These are phyloP conservation scores for Wickerhamiella slavikovae DNA, from an alignment of 805 yeast species.

Conservation along the genomic window DNA sequence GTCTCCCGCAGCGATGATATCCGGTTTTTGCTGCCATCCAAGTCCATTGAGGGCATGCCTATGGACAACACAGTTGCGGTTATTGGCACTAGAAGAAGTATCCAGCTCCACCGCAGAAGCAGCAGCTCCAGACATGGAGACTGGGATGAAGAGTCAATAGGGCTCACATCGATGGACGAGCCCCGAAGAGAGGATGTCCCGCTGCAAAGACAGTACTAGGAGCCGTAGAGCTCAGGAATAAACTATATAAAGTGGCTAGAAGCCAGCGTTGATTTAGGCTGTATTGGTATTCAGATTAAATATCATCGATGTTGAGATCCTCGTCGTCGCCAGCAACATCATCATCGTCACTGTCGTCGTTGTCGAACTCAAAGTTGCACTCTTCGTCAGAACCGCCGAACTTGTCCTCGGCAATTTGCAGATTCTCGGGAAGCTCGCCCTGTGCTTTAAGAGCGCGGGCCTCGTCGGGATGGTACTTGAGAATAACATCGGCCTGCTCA, in stretches of 20 bases:
- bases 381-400: constrained; percentile 96
- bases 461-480: constrained; percentile 91
- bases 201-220: not conserved
- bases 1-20: constrained; percentile 35
- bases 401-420: constrained; percentile 93
- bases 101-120: constrained; percentile 33
- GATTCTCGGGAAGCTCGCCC: constrained; percentile 94
- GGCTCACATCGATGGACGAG: constrained; percentile 18
- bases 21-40: constrained; percentile 21
- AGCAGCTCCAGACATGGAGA: constrained; percentile 10
- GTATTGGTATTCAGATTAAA: no score
- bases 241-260: no score
- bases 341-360: constrained; percentile 62
- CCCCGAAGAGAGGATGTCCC: no score
- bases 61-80: constrained; percentile 72
- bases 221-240: not conserved
- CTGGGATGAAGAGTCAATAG: constrained; percentile 16
- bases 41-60: constrained; percentile 50
- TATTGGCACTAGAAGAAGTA: constrained; percentile 52
- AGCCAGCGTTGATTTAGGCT: no score
- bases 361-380: constrained; percentile 95
- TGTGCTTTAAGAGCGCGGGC: constrained; percentile 88
- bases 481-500: constrained; percentile 93
- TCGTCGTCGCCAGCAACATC: constrained; percentile 39
- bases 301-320: constrained; percentile 86